Percentiles rank a stretch among this genome's conserved stretches.
Evolutionary conservation across 2,329 filamentous ascomycete genomes (phyloP).

Genomic region (Pestalotiopsis sp.): DNA sequence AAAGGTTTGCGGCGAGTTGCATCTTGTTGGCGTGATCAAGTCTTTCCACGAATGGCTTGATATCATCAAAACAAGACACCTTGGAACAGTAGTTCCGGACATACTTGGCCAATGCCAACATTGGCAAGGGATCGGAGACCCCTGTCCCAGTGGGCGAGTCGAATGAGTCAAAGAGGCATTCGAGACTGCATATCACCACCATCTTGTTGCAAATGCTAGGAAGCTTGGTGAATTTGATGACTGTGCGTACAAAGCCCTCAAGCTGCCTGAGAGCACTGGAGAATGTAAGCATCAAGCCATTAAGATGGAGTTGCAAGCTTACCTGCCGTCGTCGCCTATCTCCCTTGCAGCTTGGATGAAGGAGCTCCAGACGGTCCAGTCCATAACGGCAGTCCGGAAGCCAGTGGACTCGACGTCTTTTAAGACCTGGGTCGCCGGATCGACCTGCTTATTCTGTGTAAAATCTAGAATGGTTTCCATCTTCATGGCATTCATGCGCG

Average conservation of each 20-base stretch:
- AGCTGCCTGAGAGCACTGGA: conserved; percentile 22
- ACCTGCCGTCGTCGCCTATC: conserved; percentile 36
- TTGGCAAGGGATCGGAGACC: not conserved
- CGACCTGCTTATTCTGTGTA: not conserved
- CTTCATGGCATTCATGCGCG: not conserved
- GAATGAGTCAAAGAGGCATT: conserved; percentile 16
- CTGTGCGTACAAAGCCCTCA: conserved; percentile 17
- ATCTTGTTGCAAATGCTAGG: conserved; percentile 18
- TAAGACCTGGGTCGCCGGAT: not conserved
- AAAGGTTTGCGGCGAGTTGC: conserved; percentile 34
- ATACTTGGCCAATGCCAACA: conserved; percentile 33
- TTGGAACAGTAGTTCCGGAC: conserved; percentile 38
- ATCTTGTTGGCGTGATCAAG: conserved; percentile 42
- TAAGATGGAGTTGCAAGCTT: conserved; percentile 16
- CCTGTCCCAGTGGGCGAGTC: not conserved
- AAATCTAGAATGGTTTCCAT: not conserved
- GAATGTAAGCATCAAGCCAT: not conserved
- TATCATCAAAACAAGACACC: conserved; percentile 49
- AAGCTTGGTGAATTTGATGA: conserved; percentile 14
- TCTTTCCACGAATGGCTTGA: conserved; percentile 46
- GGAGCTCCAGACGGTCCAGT: conserved; percentile 41
- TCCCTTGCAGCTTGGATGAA: conserved; percentile 42
- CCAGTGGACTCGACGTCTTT: conserved; percentile 2
- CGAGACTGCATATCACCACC: conserved; percentile 17
- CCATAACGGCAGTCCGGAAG: conserved; percentile 13